Base-by-base conservation (phyloP, 257 asterid species). In the Linderniella brevidens region DNA sequence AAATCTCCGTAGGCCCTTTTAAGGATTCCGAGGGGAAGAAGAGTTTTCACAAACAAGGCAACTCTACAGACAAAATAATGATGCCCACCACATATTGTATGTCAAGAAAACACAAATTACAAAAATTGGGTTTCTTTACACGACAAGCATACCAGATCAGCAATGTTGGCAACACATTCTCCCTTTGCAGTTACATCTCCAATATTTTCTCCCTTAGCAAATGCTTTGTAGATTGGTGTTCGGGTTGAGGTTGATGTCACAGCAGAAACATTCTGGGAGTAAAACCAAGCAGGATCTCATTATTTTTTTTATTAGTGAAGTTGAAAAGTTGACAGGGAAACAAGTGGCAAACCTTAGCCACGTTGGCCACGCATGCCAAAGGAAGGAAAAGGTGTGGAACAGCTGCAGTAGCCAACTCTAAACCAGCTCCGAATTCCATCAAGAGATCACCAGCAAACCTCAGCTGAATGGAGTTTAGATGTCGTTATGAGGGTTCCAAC, bases 101-200 rank as follows among this genome's bases (percentile, higher is more conserved):
- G 32, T 6, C 32, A 3, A 25, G 3, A 25, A 25, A 25, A 25
- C 32, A 25, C 32, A 25, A 25, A 2, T 25, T 25, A 25, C 6
- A 25, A 25, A 25, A 25, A 25, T 2, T 25, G 32, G 17, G 15
- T 52, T 46, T 42, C 37, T 17, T 43, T 38, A 58, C 36, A 19
- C 52, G 63, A 57, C 36, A 35, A 54, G 60, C 72, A 44, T 79
- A 90, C 99, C 83, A 85, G 72, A 72, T 90, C 99, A 55, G 99
- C 96, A 56, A 90, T 41, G 71, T 90, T 90, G 37, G 83, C 93
- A 64, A 85, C 94, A 40, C 96, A 85, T 66, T 90, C 99, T 35
- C 99, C 99, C 66, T 90, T 90, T 16, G 99, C 96, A 57, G 99
- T 90, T 58, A 90, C 96, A 79, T 90, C 99, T 52, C 99, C 99